Base-by-base conservation (phyloP, 768 basidiomycete species). In the Tricholoma sp. region DNA sequence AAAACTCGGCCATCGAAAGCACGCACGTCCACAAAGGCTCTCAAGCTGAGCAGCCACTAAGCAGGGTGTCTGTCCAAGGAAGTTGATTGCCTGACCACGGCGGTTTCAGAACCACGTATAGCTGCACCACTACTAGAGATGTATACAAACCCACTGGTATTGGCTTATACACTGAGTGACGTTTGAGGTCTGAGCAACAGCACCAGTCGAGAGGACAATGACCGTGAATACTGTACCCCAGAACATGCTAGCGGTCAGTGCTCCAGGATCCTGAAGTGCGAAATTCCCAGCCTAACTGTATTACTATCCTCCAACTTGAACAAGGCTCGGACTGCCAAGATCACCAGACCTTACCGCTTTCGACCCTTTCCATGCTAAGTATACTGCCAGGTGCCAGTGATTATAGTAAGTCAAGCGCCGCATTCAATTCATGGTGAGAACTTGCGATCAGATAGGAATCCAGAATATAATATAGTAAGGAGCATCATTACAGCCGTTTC, bases 11-110 rank as follows among this genome's bases (percentile, higher is more conserved):
- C n/a, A 28, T 44, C 39, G 29, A 4, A 28, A 15, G 9, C n/a
- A 68, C 73, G 28, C 37, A 77, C 76, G 57, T 55, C 36, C 31
- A 67, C 64, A 53, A 82, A 84, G 0, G 65, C 67, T 36, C 61
- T 79, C 75, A 9, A 83, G 66, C 66, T 76, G 80, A 1, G 82
- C 75, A 7, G 76, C 70, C 31, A 84, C 72, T 8, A 76, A 29
- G 56, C 82, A 84, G 20, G 82, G 81, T 20, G 70, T 80, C 60
- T 84, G 82, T 36, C 56, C 52, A 36, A 58, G 63, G 33, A 67
- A 70, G 61, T 82, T 83, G 49, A 74, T 58, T 4, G 75, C 59
- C 79, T 79, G 34, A 39, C n/a, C 6, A 13, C 15, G 15, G 9
- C 15, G 15, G 24, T 24, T 1, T 48, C 31, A 48, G n/a, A 48